Base-by-base conservation (phyloP, 2,329 filamentous ascomycete species). In the Scedosporium apiospermum region DNA sequence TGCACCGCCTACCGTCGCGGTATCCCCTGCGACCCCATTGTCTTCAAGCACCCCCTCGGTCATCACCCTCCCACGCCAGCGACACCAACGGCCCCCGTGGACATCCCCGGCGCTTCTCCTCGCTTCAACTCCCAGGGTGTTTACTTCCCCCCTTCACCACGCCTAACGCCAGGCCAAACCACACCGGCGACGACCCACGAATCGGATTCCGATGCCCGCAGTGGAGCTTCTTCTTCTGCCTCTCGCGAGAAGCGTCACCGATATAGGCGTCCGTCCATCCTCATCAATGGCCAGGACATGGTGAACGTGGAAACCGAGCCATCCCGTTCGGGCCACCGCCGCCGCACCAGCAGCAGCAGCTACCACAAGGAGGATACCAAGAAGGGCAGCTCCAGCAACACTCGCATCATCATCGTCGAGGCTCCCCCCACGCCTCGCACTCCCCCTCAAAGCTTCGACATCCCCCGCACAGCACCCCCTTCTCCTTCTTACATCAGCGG, bases 341-440 rank as follows among this genome's bases (percentile, higher is more conserved):
- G 58, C 1, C 21, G 58, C 42, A 27, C 16, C 58, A 6, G 14
- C 21, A 49, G 27, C 58, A 30, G 6, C 4, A 30, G 27, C 27
- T 60, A 60, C 58, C 42, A 51, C 27, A 27, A 57, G 23, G 21
- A 77, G 6, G 26, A 16, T 26, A 34, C 30, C n/a, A n/a, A n/a
- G 10, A 30, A 12, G 21, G 34, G 41, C 21, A 6, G 16, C 49
- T 6, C 3, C 6, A 16, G 72, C 63, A 72, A 73, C 59, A 78
- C 82, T 65, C 76, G 78, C 63, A 72, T 77, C 61, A 67, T 78
- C 62, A 72, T 82, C 63, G 73, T 78, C 60, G 76, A 81, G 64
- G 73, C 72, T 65, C 77, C 78, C 3, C 75, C 78, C 12, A 77
- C 76, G 7, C 76, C 79, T 42, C 74, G 76, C 63, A 79, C 78